Evolutionary conservation across 345 rosid genomes (phyloP), one percentile per base, ranked within the genome.

Genomic region (Brassica incana): DNA sequence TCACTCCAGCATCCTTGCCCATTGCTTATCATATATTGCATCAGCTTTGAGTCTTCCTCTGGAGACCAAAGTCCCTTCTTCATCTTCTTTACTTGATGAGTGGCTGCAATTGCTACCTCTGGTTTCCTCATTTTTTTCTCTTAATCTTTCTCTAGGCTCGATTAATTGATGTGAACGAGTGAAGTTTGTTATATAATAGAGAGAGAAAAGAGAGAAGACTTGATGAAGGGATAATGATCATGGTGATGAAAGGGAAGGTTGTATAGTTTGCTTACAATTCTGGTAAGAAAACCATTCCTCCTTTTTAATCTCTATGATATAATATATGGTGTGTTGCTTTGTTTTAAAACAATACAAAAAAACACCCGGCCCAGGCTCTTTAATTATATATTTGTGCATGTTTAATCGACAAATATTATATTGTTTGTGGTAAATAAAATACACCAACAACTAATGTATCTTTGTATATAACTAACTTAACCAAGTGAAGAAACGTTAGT

Each of bases 1-100:
- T 96, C 99, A 66, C 97, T 96, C 99, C 99, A 96, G 77, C 99
- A 96, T 14, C 97, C 99, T 78, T 96, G 97, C 0, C 99, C 99
- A 75, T 93, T 92, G 69, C 69, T 90, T 40, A 93, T 62, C 98
- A 93, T 96, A 72, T 96, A 96, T 72, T 80, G 90, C 91, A 92
- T 90, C 52, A 96, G 81, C 92, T 88, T 95, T 73, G 93, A 92
- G 76, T 95, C 99, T 88, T 95, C 99, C 84, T 95, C 98, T 0
- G 99, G 99, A 3, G 99, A 96, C 99, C 99, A 96, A 75, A 96
- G 76, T 18, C 99, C 99, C 66, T 96, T 96, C 80, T 94, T 89
- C 62, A 93, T 88, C 90, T 93, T 92, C 76, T 35, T 78, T 54
- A 56, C 27, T 84, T 81, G 61, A 66, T 56, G 62, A 78, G 40